phyloP scores from a whole-genome alignment of 495 filamentous ascomycete genomes.

The Parathielavia hyrcaniae region DNA sequence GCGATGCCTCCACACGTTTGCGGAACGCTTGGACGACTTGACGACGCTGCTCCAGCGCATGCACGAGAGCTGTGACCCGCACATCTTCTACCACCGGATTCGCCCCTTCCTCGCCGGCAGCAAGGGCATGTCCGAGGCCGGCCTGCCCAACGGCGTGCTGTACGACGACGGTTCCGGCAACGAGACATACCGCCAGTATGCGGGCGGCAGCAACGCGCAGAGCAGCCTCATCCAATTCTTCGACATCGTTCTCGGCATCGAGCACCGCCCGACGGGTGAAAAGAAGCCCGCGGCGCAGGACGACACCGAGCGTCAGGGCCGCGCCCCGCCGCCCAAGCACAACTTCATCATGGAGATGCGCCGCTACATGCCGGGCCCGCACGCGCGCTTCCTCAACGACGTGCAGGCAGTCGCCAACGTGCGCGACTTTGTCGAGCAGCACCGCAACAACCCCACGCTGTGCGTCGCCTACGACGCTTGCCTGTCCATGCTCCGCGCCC shows the following conservation, averaged over 20 bases:
- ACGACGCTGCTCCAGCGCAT: constrained; percentile 67
- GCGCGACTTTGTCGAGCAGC: constrained; percentile 69
- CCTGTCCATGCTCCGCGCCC: constrained; percentile 77
- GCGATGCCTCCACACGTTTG: constrained; percentile 65
- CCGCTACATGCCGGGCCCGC: constrained; percentile 88
- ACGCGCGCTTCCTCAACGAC: constrained; percentile 80
- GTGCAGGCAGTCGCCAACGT: constrained; percentile 80
- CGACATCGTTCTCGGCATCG: constrained; percentile 81
- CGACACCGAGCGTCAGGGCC: constrained; percentile 46
- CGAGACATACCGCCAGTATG: constrained; percentile 73
- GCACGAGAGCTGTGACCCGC: constrained; percentile 89
- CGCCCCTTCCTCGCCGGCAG: constrained; percentile 90
- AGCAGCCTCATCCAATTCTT: constrained; percentile 96
- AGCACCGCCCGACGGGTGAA: constrained; percentile 87
- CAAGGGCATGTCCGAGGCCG: constrained; percentile 94
- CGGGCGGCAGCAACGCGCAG: constrained; percentile 93
- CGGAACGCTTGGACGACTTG: constrained; percentile 82
- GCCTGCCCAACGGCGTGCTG: constrained; percentile 76
- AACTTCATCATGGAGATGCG: constrained; percentile 97
- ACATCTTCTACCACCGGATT: constrained; percentile 89
- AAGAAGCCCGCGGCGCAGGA: constrained; percentile 42
- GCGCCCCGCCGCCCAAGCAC: constrained; percentile 56
- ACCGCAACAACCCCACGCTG: constrained; percentile 56
- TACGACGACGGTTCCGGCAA: constrained; percentile 74
- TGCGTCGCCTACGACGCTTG: constrained; percentile 84